These are phyloP conservation scores for Litchi chinensis DNA, from an alignment of 345 rosid species.

Conservation along the genomic window DNA sequence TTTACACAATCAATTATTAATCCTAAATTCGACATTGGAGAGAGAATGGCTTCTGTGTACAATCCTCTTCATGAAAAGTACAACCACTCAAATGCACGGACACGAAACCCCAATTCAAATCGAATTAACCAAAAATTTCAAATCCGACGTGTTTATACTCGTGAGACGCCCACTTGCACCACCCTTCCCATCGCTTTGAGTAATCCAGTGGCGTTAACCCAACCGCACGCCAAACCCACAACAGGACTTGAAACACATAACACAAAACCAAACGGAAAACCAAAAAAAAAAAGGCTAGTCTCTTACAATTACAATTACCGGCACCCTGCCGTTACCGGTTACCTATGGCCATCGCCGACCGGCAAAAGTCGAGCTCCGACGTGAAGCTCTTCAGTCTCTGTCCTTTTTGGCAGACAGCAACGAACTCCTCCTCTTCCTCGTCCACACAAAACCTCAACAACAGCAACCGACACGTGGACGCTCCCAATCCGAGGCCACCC, in stretches of 20 bases:
- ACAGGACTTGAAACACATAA: neutral
- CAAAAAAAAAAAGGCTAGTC: no score
- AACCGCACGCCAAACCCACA: neutral
- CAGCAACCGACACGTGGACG: conserved; percentile 36
- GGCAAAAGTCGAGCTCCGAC: conserved; percentile 43
- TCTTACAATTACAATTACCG: neutral
- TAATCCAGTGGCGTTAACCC: neutral
- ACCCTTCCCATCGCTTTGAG: neutral
- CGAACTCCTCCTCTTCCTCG: conserved; percentile 50
- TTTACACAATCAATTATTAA: no score
- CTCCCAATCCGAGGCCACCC: conserved; percentile 37
- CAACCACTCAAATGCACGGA: conserved; percentile 18
- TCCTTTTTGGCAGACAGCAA: conserved; percentile 71
- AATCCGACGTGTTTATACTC: conserved; percentile 41
- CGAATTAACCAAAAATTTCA: conserved; percentile 17
- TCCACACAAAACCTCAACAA: conserved; percentile 56
- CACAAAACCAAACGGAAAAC: neutral
- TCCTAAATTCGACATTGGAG: no score
- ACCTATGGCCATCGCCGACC: conserved; percentile 62
- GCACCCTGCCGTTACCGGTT: neutral
- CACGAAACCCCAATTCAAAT: conserved; percentile 16
- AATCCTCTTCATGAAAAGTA: neutral
- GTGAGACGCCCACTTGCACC: neutral
- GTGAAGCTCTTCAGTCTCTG: conserved; percentile 64
- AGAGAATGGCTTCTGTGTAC: neutral